Conservation (phyloP, 306 rosid genomes). For the Citrullus colocynthis region DNA sequence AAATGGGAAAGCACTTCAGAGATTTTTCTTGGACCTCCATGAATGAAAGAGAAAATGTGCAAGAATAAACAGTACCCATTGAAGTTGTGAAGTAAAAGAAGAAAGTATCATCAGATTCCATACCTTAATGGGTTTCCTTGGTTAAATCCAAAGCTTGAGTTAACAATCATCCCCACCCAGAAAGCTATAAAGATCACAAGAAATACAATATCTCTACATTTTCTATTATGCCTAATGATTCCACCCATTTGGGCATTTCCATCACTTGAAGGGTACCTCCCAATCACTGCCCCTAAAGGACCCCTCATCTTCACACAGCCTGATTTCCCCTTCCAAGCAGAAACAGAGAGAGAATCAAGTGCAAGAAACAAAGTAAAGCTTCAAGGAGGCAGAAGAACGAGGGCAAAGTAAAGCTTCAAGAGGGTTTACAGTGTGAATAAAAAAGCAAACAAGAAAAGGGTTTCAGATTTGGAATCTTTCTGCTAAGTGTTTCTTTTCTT, state of each 20-base stretch:
- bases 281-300: conserved; percentile 86
- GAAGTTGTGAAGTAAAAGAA: conserved; percentile 9
- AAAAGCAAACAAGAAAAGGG: conserved; percentile 12
- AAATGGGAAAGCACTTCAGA: neutral
- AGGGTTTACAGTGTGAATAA: conserved; percentile 7
- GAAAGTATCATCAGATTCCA: conserved; percentile 12
- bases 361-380: neutral
- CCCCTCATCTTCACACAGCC: conserved; percentile 50
- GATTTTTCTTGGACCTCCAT: conserved; percentile 2
- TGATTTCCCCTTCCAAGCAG: conserved; percentile 1
- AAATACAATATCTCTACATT: conserved; percentile 69
- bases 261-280: conserved; percentile 90
- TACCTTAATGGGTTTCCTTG: conserved; percentile 83
- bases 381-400: conserved; percentile 13
- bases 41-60: conserved; percentile 4
- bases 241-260: conserved; percentile 66
- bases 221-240: conserved; percentile 70
- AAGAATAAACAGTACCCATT: conserved; percentile 8
- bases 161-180: conserved; percentile 92
- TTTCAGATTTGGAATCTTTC: conserved; percentile 44
- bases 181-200: conserved; percentile 70
- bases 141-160: conserved; percentile 91
- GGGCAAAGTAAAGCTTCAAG: neutral
- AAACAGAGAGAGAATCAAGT: conserved; percentile 6
- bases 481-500: neutral